Percentiles rank a stretch among this genome's conserved stretches.
Conservation (phyloP, 352 stramenopile genomes). For the Pythium aphanidermatum region DNA sequence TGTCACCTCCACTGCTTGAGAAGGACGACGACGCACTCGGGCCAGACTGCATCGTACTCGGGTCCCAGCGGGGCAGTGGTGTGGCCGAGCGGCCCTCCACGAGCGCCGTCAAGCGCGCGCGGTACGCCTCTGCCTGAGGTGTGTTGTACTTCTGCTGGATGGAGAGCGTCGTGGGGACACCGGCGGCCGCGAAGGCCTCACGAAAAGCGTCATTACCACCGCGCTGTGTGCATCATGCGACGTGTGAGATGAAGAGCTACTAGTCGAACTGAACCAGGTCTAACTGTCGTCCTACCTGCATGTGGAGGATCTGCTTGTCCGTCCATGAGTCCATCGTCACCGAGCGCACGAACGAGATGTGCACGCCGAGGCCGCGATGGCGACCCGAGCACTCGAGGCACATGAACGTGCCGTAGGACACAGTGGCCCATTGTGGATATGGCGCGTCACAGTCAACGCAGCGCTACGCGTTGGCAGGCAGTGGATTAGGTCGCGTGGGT, state of each 20-base stretch:
- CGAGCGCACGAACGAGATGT: slow-evolving; percentile 91
- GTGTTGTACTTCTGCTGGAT: slow-evolving; percentile 85
- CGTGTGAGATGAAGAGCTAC: slow-evolving; percentile 3
- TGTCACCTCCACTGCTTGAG: slow-evolving; percentile 33
- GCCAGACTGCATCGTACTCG: slow-evolving; percentile 31
- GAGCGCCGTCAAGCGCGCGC: slow-evolving; percentile 47
- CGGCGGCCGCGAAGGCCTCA: slow-evolving; percentile 45
- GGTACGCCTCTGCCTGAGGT: slow-evolving; percentile 71
- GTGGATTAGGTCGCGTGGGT: neutral
- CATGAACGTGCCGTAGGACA: slow-evolving; percentile 95
- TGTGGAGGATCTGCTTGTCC: slow-evolving; percentile 81
- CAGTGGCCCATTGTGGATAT: slow-evolving; percentile 93
- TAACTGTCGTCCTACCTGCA: slow-evolving; percentile 38
- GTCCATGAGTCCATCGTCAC: slow-evolving; percentile 87
- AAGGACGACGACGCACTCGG: slow-evolving; percentile 31
- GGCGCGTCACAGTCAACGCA: slow-evolving; percentile 94
- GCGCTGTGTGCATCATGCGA: slow-evolving; percentile 18
- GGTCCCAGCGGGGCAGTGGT: slow-evolving; percentile 63
- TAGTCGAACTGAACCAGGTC: too few relatives aligned
- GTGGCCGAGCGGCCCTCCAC: slow-evolving; percentile 45
- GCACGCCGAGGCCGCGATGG: slow-evolving; percentile 89
- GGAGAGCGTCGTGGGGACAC: slow-evolving; percentile 65
- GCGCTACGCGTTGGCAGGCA: slow-evolving; percentile 20
- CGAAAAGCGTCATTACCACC: slow-evolving; percentile 75
- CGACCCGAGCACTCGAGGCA: slow-evolving; percentile 93